Percentiles rank a stretch among this genome's conserved stretches.
Evolutionary conservation across 345 rosid genomes (phyloP).

Genomic region (Acer campestre): DNA sequence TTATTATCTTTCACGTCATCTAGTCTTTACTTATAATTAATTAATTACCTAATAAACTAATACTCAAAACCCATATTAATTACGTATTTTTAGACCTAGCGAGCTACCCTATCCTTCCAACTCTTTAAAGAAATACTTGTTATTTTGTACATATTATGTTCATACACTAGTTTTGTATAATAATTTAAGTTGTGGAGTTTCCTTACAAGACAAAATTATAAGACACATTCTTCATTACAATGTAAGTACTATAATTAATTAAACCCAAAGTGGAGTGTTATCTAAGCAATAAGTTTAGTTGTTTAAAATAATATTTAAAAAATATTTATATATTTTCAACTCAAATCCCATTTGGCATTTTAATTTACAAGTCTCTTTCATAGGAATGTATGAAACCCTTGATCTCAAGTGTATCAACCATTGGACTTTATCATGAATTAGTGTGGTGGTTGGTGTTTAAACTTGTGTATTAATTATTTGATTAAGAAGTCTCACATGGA

Average conservation of each 20-base stretch:
- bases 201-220: neutral
- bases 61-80: neutral
- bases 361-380: neutral
- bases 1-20: neutral
- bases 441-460: neutral
- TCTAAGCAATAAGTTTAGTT: conserved; percentile 7
- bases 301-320: neutral
- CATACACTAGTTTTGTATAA: neutral
- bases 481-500: neutral
- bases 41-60: conserved; percentile 3
- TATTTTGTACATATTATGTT: conserved; percentile 30
- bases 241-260: neutral
- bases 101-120: neutral
- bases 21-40: neutral
- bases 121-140: conserved; percentile 10
- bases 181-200: conserved; percentile 1
- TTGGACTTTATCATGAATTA: neutral
- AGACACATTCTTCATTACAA: conserved; percentile 7
- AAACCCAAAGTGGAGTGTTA: neutral
- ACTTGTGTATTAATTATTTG: neutral
- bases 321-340: neutral
- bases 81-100: neutral
- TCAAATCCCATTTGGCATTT: neutral
- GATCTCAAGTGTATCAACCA: neutral
- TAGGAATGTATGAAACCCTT: neutral